Evolutionary conservation across 805 yeast species (phyloP), one percentile per base, ranked within the genome.

Genomic region (Cyberlindnera americana): DNA sequence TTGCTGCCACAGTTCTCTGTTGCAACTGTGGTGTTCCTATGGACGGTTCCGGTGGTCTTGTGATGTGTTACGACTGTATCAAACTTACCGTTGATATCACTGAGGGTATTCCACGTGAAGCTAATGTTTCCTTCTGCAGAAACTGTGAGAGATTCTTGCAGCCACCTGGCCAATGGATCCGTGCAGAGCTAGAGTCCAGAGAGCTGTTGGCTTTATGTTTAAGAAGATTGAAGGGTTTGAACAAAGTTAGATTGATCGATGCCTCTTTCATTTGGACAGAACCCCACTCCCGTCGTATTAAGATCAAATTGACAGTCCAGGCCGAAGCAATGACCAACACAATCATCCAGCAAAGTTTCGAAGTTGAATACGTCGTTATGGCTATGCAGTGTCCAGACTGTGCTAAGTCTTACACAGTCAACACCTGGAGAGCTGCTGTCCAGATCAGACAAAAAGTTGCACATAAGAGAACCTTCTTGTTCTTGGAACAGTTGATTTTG

Each of bases 361-460:
- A 87, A 64, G 97, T 90, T 12, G 98, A 91, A 58, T 93, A 83
- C 60, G 78, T 86, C 14, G 99, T 91, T 40, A 72, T 85, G 46
- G 95, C 98, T 15, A 86, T 85, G 85, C 99, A 93, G 71, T 93
- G 99, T 72, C 83, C 96, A 3, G 98, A 91, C 67, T 93, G 99
- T 78, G 99, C 98, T 40, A 90, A 88, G 64, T 84, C 96, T 1
- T 93, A 83, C 58, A 93, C 99, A 23, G 84, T 95, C 19, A 88
- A 93, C 64, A 95, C 98, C 5, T 93, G 99, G 99, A 83, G 93
- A 65, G 97, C 99, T 23, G 79, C 91, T 21, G 95, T 95, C 26
- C 99, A 93, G 69, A 84, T 95, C 54, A 83, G 99, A 69, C 99
- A 93, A 66, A 93, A 95, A 62, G 99, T 93, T 26, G 78, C 87